Base-by-base conservation (phyloP, 768 basidiomycete species). In the Rhodotorula toruloides region DNA sequence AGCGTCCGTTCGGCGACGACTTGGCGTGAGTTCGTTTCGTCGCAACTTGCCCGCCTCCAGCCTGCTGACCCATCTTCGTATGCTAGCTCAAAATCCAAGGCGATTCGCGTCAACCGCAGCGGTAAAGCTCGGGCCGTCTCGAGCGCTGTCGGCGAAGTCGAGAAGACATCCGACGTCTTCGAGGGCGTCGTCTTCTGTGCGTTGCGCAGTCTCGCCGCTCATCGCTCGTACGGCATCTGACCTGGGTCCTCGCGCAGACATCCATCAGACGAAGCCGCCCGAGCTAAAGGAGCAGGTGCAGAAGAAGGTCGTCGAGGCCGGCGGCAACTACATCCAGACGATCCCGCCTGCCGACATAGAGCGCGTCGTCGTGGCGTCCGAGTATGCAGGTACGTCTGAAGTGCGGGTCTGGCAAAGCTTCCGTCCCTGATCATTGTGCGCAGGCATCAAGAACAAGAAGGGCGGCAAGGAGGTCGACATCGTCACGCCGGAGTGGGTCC, bases 181-280 rank as follows among this genome's bases (percentile, higher is more conserved):
- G 79, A 83, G 21, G 87, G 83, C 32, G 81, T 86, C 78, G 88
- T 82, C 58, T 94, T 97, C 74, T 85, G 93, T 93, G 58, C 74
- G 87, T 80, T 37, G 7, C 21, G 10, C 43, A 25, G 27, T 12
- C 48, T 10, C 44, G 4, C 1, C 44, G 27, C 48, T 32, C n/a
- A 21, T 8, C 43, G 32, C 13, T 52, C 21, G 50, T 53, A 58
- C 16, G 3, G 16, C 21, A 21, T 27, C 2, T 6, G 12, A 3
- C 48, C 4, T 11, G 42, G n/a, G n/a, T n/a, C n/a, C n/a, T n/a
- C n/a, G n/a, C n/a, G n/a, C 58, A 70, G 56, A 52, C 60, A 54
- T 67, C 34, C 49, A 56, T 40, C 5, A 22, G 22, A 21, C 37
- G 37, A 43, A 48, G 65, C 42, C 72, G 87, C 83, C 29, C 82